Percentiles rank a stretch among this genome's conserved stretches.
phyloP scores from a whole-genome alignment of 331 rosid species.

The Cydonia oblonga region DNA sequence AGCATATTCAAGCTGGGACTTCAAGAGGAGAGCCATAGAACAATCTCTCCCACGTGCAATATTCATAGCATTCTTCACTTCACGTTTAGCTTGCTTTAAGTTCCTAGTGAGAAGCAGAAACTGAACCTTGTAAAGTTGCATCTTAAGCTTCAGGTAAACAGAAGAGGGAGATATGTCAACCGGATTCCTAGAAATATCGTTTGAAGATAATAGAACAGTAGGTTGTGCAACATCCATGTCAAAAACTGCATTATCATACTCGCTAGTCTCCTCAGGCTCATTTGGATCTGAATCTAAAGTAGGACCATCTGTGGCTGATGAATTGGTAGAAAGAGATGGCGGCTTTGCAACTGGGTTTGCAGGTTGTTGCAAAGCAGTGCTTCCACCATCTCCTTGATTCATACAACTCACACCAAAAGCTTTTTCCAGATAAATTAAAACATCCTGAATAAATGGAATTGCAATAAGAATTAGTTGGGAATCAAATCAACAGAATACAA shows the following conservation, averaged over 20 bases:
- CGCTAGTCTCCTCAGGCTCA: conserved; percentile 74
- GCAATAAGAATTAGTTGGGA: not conserved
- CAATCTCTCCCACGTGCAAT: conserved; percentile 82
- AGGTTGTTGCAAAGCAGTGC: conserved; percentile 41
- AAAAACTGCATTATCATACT: conserved; percentile 53
- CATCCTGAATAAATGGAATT: conserved; percentile 50
- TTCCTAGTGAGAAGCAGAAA: conserved; percentile 81
- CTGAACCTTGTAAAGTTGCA: conserved; percentile 81
- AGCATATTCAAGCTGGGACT: conserved; percentile 92
- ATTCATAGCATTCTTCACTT: conserved; percentile 93
- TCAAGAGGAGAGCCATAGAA: conserved; percentile 87
- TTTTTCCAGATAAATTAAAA: conserved; percentile 65
- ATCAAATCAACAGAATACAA: not conserved
- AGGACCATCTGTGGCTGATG: conserved; percentile 47
- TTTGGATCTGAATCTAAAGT: conserved; percentile 51
- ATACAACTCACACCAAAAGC: conserved; percentile 58
- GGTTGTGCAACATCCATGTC: conserved; percentile 53
- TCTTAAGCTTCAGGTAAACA: conserved; percentile 72
- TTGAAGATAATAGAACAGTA: conserved; percentile 43
- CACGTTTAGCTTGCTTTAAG: conserved; percentile 87
- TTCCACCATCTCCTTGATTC: conserved; percentile 62
- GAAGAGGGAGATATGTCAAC: conserved; percentile 54
- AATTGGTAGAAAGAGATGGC: conserved; percentile 35
- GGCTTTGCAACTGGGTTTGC: conserved; percentile 47
- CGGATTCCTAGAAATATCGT: conserved; percentile 47